Percentiles rank a stretch among this genome's conserved stretches.
Evolutionary conservation across 331 rosid species (phyloP).

Genomic region (Pyracantha coccinea): DNA sequence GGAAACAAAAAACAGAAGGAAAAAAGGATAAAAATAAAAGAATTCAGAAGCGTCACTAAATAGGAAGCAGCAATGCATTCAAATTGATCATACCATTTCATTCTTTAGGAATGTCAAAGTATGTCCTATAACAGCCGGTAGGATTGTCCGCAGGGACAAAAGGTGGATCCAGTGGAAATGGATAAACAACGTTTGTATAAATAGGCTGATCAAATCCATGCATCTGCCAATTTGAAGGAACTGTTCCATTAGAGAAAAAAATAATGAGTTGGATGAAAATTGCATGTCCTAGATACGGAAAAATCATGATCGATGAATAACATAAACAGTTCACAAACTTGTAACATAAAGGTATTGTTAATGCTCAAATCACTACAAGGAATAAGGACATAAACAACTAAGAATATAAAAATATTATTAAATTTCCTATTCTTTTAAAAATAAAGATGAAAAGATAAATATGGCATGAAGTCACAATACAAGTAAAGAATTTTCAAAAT

Average conservation of each 20-base stretch:
- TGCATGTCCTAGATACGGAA: not conserved
- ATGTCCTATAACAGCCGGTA: slow-evolving; percentile 83
- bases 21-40: not conserved
- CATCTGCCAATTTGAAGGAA: slow-evolving; percentile 97
- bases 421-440: not conserved
- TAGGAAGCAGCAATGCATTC: not conserved
- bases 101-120: slow-evolving; percentile 67
- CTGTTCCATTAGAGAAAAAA: slow-evolving; percentile 42
- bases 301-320: not conserved
- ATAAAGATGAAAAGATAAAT: not conserved
- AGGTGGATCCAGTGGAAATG: slow-evolving; percentile 89
- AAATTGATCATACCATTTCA: slow-evolving; percentile 66
- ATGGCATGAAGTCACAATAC: not conserved
- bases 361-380: too few relatives aligned
- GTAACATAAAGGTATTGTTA: too few relatives aligned
- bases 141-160: slow-evolving; percentile 64
- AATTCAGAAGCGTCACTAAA: not conserved
- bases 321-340: too few relatives aligned
- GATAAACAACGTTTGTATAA: slow-evolving; percentile 66
- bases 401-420: not conserved
- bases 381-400: not conserved
- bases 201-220: slow-evolving; percentile 90
- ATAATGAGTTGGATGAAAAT: slow-evolving; percentile 1
- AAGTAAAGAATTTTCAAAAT: not conserved
- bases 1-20: not conserved